Evolutionary conservation across 306 rosid species (phyloP).

Genomic region (Vigna trinervia): DNA sequence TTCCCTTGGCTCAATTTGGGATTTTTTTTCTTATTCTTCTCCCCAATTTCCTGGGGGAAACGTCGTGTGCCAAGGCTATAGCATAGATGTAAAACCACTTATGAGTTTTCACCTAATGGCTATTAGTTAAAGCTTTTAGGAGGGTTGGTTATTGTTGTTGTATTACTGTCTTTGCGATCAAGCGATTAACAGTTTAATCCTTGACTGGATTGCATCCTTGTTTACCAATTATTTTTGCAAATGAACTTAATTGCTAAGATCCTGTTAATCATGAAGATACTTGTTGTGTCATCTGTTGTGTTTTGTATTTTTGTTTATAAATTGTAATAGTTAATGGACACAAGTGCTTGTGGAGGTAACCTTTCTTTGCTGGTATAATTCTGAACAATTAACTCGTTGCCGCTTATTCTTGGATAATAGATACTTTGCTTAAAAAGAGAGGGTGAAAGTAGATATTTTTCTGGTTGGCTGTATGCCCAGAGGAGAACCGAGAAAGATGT

Average conservation of each 20-base stretch:
- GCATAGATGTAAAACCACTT: not conserved
- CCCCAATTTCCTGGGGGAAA: not conserved
- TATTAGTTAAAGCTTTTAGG: not conserved
- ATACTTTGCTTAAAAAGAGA: not conserved
- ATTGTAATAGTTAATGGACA: not conserved
- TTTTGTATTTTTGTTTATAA: not conserved
- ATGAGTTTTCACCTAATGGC: not conserved
- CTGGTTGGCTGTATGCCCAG: not conserved
- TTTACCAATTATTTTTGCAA: not conserved
- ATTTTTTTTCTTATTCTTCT: constrained; percentile 19
- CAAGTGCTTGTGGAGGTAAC: constrained; percentile 13
- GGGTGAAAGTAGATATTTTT: not conserved
- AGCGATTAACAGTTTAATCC: not conserved
- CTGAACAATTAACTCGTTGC: not conserved
- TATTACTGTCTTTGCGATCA: not conserved
- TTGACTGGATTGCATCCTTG: not conserved
- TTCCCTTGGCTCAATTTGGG: not conserved
- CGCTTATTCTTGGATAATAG: not conserved
- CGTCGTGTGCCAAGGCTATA: not conserved
- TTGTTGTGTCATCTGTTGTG: not conserved
- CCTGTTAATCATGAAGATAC: not conserved
- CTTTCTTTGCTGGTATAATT: not conserved
- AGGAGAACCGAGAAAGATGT: not conserved
- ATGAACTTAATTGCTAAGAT: not conserved
- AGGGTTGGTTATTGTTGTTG: not conserved